Base-by-base conservation (phyloP, 1,139 yeast species). In the Geotrichum phurueaensis region DNA sequence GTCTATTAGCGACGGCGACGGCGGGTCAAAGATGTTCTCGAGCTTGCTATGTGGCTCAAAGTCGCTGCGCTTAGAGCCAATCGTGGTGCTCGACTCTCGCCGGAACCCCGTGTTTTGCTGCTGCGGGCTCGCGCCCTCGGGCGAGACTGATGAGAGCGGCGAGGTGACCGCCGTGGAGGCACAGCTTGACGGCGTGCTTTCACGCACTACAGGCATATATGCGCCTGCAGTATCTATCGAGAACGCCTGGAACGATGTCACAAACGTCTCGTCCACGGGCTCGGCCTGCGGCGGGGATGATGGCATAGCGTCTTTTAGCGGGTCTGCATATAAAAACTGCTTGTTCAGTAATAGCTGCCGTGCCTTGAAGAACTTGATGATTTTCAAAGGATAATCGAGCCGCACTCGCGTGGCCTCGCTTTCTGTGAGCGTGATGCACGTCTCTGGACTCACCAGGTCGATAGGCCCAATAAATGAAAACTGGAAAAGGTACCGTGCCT, bases 401-500 rank as follows among this genome's bases (percentile, higher is more conserved):
- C 66, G 51, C 13, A 62, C 63, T 20, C 57, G 63, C 33, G 67
- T 65, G 1, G 65, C 62, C 1, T 59, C 47, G 22, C 36, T 18
- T 6, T 48, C 25, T 4, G 58, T 56, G 25, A 53, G 25, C 33
- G 43, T 29, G 5, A 49, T 54, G 47, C 60, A 50, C 22, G 49
- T 47, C 23, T 62, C 64, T 23, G 59, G 57, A 27, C 56, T 62
- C n/a, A 60, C 56, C 13, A 61, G 54, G 22, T 71, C 73, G 22
- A 71, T 68, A 6, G 75, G 74, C 9, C 77, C 78, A 61, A 71
- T 70, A 63, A 75, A 76, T 1, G 77, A 75, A 63, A 71, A 69
- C 54, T 74, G 71, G 65, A 74, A 76, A 51, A 73, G 69, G 61
- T 75, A 76, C 31, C 77, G 66, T 6, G 72, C 72, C 62, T 76